A percentile compares a stretch with the other conserved stretches of the same genome.
These are phyloP conservation scores for Aschersonia sp. DNA, from an alignment of 2,329 filamentous ascomycete species.

Conservation along the genomic window DNA sequence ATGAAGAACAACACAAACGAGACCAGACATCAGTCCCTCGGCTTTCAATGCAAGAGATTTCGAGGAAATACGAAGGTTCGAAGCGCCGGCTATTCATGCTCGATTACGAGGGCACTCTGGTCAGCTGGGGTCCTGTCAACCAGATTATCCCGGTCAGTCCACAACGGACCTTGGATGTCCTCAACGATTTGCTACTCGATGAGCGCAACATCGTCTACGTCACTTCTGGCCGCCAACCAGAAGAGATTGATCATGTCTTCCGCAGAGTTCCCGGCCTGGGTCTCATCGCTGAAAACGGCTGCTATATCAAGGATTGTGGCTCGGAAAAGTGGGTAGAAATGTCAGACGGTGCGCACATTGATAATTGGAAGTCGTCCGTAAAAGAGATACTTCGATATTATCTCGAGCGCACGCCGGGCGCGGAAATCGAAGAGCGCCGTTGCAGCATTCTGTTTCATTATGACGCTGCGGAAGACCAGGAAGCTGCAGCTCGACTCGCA, in stretches of 20 bases:
- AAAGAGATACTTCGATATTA: constrained; percentile 78
- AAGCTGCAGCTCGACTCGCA: constrained; percentile 63
- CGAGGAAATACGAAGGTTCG: constrained; percentile 50
- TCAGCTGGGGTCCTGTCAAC: constrained; percentile 72
- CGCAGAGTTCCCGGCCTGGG: constrained; percentile 70
- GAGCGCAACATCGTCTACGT: constrained; percentile 78
- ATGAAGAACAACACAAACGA: constrained; percentile 72
- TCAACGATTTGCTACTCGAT: constrained; percentile 71
- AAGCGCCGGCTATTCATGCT: constrained; percentile 69
- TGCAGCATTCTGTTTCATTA: constrained; percentile 89
- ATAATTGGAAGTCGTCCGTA: constrained; percentile 73
- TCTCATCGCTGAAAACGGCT: constrained; percentile 88
- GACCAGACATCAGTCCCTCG: constrained; percentile 80
- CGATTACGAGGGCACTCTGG: constrained; percentile 87
- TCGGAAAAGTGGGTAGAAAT: constrained; percentile 63
- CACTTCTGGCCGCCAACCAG: constrained; percentile 79
- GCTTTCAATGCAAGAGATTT: constrained; percentile 53
- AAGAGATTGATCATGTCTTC: constrained; percentile 80
- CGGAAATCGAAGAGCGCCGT: constrained; percentile 79
- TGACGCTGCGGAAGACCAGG: constrained; percentile 64
- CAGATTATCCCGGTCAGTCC: constrained; percentile 79
- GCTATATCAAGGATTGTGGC: constrained; percentile 65
- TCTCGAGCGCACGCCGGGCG: constrained; percentile 75
- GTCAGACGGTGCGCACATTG: constrained; percentile 55
- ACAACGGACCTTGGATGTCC: constrained; percentile 63